These are phyloP conservation scores for Linnemannia zychae DNA, from an alignment of 192 early-diverging fungal species.

Conservation along the genomic window DNA sequence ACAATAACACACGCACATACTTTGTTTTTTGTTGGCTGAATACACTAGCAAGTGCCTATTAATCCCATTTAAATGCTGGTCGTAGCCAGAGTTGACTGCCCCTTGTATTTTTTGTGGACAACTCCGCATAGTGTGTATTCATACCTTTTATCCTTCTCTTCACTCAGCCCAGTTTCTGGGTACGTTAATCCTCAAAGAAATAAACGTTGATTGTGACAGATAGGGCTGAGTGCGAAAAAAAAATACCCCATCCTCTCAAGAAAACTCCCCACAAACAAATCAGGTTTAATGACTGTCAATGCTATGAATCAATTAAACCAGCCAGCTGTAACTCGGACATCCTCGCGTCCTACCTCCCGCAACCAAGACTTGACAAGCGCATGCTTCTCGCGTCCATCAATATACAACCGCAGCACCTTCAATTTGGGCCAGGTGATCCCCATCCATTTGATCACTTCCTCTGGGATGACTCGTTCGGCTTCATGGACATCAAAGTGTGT, in stretches of 20 bases:
- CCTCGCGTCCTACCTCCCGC: background rate
- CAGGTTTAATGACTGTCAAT: no score
- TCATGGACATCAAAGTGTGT: constrained; percentile 12
- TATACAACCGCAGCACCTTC: background rate
- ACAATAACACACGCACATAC: no score
- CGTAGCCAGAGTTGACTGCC: no score
- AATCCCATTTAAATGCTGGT: no score
- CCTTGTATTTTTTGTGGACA: no score
- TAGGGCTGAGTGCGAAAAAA: background rate
- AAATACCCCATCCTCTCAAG: no score
- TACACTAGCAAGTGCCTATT: no score
- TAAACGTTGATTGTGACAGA: background rate
- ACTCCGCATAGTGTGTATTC: no score
- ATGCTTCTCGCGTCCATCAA: background rate
- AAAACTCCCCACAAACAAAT: background rate
- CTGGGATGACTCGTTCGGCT: background rate
- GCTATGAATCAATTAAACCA: background rate
- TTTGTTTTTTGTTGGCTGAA: no score
- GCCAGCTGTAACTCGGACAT: background rate
- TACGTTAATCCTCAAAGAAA: no score
- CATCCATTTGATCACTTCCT: constrained; percentile 29
- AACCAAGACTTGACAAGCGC: background rate
- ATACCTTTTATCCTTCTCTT: no score
- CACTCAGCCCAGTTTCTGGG: no score
- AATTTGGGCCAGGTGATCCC: constrained; percentile 12